phyloP scores from a whole-genome alignment of 1,139 yeast genomes.

The Arxiozyma slooffiae region DNA sequence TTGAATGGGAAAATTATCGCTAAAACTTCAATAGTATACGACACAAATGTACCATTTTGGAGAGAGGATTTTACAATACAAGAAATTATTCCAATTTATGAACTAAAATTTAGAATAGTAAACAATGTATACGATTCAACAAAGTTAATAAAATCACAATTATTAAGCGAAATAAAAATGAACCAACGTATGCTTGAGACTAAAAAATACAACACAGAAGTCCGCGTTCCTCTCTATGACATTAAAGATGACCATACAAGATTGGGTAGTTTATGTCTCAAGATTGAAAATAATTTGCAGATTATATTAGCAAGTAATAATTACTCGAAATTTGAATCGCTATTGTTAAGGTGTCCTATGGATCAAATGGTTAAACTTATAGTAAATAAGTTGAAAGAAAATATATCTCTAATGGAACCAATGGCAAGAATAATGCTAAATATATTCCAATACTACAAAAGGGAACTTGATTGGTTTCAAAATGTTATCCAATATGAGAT shows the following conservation, averaged over 20 bases:
- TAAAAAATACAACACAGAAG: conserved; percentile 26
- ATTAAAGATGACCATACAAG: conserved; percentile 24
- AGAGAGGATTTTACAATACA: conserved; percentile 55
- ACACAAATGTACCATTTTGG: conserved; percentile 53
- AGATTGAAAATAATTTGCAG: conserved; percentile 45
- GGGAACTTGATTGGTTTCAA: conserved; percentile 60
- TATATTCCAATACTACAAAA: conserved; percentile 53
- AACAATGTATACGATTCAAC: conserved; percentile 21
- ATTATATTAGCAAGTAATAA: conserved; percentile 51
- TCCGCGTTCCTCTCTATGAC: conserved; percentile 30
- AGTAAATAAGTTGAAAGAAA: conserved; percentile 1
- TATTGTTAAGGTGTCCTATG: conserved; percentile 1
- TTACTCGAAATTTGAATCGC: conserved; percentile 49
- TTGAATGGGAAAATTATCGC: conserved; percentile 67
- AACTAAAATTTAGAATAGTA: conserved; percentile 44
- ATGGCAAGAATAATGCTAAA: conserved; percentile 36
- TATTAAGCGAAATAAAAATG: conserved; percentile 47
- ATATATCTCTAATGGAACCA: not conserved
- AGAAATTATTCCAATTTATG: conserved; percentile 47
- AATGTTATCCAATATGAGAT: conserved; percentile 60
- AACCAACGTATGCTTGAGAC: conserved; percentile 44
- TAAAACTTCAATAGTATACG: conserved; percentile 50
- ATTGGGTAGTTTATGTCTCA: conserved; percentile 52
- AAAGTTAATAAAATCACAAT: conserved; percentile 15
- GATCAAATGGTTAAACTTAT: not conserved